Conservation (phyloP, 768 basidiomycete genomes). For the Paxillus rubicundulus region DNA sequence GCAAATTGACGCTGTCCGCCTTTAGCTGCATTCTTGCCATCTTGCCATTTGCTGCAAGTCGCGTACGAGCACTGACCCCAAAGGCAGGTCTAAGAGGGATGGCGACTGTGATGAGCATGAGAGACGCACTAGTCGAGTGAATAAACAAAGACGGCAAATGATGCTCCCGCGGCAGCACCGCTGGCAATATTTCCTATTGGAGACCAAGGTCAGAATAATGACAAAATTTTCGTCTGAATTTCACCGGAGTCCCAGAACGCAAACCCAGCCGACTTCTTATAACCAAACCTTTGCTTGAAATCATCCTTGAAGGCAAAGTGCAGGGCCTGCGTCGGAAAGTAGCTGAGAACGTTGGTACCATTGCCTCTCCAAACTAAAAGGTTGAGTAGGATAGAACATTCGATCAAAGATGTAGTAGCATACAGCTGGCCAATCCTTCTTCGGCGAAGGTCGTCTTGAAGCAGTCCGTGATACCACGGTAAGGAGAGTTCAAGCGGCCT, state of each 20-base stretch:
- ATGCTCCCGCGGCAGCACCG: conserved; percentile 44
- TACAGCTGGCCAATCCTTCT: conserved; percentile 39
- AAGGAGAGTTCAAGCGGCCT: conserved; percentile 38
- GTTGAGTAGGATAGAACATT: conserved; percentile 4
- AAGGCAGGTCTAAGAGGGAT: not conserved
- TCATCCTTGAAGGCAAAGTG: conserved; percentile 50
- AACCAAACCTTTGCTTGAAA: conserved; percentile 38
- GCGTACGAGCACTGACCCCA: conserved; percentile 36
- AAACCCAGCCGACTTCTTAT: conserved; percentile 37
- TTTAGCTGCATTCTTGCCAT: conserved; percentile 35
- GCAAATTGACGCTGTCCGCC: conserved; percentile 42
- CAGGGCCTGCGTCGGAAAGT: conserved; percentile 46
- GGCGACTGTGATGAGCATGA: no score
- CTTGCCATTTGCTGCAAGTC: conserved; percentile 42
- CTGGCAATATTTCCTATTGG: conserved; percentile 38
- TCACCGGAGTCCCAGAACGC: conserved; percentile 36
- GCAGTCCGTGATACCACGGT: conserved; percentile 35
- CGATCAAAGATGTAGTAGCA: conserved; percentile 12
- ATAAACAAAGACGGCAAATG: conserved; percentile 43
- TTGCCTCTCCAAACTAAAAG: conserved; percentile 43
- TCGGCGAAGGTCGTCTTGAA: conserved; percentile 34
- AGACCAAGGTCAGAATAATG: not conserved
- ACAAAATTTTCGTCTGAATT: not conserved
- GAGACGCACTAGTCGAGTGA: conserved; percentile 42
- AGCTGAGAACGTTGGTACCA: conserved; percentile 42